Evolutionary conservation across 345 rosid genomes (phyloP), one percentile per base, ranked within the genome.

Genomic region (Eucalyptus pauciflora): DNA sequence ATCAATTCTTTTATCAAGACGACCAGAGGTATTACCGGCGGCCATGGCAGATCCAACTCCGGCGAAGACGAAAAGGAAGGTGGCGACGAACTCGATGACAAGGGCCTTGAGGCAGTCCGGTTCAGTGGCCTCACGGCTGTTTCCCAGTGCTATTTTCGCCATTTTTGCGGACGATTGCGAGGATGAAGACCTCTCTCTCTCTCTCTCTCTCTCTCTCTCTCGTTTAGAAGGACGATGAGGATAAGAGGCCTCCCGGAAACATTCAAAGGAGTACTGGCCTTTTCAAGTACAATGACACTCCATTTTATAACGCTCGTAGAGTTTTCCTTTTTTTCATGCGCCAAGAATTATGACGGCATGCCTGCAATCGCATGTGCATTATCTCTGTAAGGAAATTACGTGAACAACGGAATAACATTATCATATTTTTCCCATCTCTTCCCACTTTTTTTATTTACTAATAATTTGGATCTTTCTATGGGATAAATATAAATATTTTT

Each of bases 1-100:
- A 37, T 71, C 46, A 10, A 71, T 10, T 71, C 14, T 37, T 71
- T 71, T 10, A 37, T 71, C 46, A 37, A 71, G 27, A 71, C 29
- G 48, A 15, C 29, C 2, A 29, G 31, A 14, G 33, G 10, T 17
- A 48, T 81, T 94, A 96, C 99, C 95, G 1, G 97, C 91, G 45
- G 97, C 91, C 94, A 96, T 95, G 91, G 99, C 95, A 2, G 98
- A 92, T 88, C 97, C 99, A 12, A 97, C 99, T 15, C 99, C 98
- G 5, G 92, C 94, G 50, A 97, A 97, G 85, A 96, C 96, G 86
- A 97, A 97, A 89, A 96, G 91, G 92, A 96, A 97, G 83, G 99
- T 97, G 91, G 96, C 94, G 86, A 97, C 89, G 91, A 96, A 96
- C 92, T 97, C 99, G 27, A 96, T 95, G 17, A 94, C 88, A 46